These are phyloP conservation scores for Phytophthora boehmeriae DNA, from an alignment of 352 stramenopile species.

Conservation along the genomic window DNA sequence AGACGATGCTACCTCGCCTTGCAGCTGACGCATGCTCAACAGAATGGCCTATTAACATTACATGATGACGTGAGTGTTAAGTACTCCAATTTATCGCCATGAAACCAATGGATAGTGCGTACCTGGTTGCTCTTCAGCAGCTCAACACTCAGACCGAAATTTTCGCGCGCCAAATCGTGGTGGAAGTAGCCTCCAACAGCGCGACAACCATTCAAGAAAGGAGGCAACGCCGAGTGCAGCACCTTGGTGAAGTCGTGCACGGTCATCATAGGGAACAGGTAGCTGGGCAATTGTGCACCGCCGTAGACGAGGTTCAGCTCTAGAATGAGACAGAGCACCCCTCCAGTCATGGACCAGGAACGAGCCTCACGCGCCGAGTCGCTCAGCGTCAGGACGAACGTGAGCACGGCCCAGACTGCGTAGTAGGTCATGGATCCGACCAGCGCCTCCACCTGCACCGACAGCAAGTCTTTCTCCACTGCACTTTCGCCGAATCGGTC, in stretches of 20 bases:
- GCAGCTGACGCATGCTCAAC: slow-evolving; percentile 77
- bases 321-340: slow-evolving; percentile 93
- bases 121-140: slow-evolving; percentile 86
- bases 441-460: slow-evolving; percentile 90
- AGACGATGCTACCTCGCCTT: slow-evolving; percentile 75
- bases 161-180: slow-evolving; percentile 68
- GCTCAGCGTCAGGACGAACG: slow-evolving; percentile 95
- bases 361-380: slow-evolving; percentile 88
- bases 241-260: slow-evolving; percentile 93
- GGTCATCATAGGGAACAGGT: slow-evolving; percentile 82
- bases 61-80: background rate
- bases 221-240: slow-evolving; percentile 93
- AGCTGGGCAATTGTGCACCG: slow-evolving; percentile 51
- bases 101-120: background rate
- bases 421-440: slow-evolving; percentile 95
- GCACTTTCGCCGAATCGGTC: slow-evolving; percentile 94
- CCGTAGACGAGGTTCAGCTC: slow-evolving; percentile 93
- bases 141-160: slow-evolving; percentile 76
- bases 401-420: slow-evolving; percentile 95
- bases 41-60: slow-evolving; percentile 59
- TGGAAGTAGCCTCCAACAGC: slow-evolving; percentile 94
- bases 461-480: slow-evolving; percentile 89
- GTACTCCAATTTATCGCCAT: background rate
- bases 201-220: slow-evolving; percentile 96
- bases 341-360: slow-evolving; percentile 94